Evolutionary conservation across 176 grass and related monocot species (phyloP), one percentile per base, ranked within the genome.

Genomic region (Alopecurus myosuroides): DNA sequence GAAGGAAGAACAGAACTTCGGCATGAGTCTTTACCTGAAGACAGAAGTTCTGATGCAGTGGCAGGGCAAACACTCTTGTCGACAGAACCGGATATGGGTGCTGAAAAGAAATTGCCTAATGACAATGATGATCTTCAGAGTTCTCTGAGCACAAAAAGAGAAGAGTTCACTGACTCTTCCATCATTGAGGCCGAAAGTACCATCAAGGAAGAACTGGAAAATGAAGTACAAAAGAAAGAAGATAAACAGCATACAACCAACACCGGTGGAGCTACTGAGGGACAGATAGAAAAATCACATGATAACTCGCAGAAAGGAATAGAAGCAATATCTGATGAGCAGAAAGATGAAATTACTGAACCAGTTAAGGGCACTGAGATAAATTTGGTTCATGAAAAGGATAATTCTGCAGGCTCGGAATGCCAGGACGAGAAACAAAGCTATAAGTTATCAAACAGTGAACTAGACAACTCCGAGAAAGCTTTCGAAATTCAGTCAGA

Each of bases 181-280:
- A 86, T 56, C n/a, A 51, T 53, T 29, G 75, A 68, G 72, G 76
- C 23, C 19, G 61, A 71, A 79, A 79, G 35, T 56, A 74, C 68
- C 56, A 42, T 60, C 50, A 37, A 82, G 35, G 70, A 23, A 56
- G 50, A 76, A 76, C 57, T 66, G 45, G 79, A 86, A 35, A 74
- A 62, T 78, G 81, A 80, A 87, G 44, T 85, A 73, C 55, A 90
- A 28, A 86, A 78, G 55, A 58, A 45, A 66, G 83, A 83, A 69
- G 35, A 80, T 58, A 70, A 88, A 19, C 64, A 83, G 63, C 60
- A 83, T 66, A 51, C 48, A 65, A 67, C 11, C 25, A 73, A 9
- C 31, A 63, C 14, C 19, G 51, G 23, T 75, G 22, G 41, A 65
- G 31, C 19, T 81, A 44, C 76, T 70, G 23, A 73, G 63, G 81